phyloP scores from a whole-genome alignment of 805 yeast species.

The Hanseniaspora jakobsenii region DNA sequence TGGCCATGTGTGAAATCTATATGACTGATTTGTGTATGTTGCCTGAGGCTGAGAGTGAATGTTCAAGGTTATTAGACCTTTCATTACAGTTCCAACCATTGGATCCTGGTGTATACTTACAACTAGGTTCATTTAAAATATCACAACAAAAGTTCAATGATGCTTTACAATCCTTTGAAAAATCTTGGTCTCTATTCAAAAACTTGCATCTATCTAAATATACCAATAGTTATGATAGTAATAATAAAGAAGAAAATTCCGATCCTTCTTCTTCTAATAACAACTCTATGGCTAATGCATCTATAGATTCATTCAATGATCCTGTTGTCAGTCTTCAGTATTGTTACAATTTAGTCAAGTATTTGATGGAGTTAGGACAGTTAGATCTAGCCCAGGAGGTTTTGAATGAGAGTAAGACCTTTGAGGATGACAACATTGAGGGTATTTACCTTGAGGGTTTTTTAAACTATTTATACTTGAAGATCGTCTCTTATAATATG shows the following conservation, averaged over 20 bases:
- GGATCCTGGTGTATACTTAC: constrained; percentile 62
- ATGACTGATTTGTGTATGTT: constrained; percentile 97
- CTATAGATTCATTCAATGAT: constrained; percentile 32
- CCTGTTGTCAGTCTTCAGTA: constrained; percentile 33
- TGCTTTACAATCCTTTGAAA: constrained; percentile 53
- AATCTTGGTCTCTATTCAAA: constrained; percentile 63
- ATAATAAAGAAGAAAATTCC: no score
- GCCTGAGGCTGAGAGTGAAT: constrained; percentile 67
- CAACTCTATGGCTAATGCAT: no score
- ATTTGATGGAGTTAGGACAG: constrained; percentile 47
- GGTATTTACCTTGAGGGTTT: constrained; percentile 74
- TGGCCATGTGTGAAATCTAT: constrained; percentile 87
- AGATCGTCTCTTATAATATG: constrained; percentile 23
- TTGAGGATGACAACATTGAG: constrained; percentile 78
- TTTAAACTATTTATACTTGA: constrained; percentile 45
- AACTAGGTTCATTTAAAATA: constrained; percentile 75
- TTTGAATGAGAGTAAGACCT: constrained; percentile 53
- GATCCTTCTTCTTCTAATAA: no score
- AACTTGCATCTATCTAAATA: no score
- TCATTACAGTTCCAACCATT: constrained; percentile 48
- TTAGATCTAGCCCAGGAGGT: constrained; percentile 62
- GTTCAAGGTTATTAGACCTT: constrained; percentile 57
- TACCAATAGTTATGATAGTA: no score
- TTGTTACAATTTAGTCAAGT: constrained; percentile 15
- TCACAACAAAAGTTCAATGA: constrained; percentile 70